A percentile compares a stretch with the other conserved stretches of the same genome.
phyloP scores from a whole-genome alignment of 1,139 yeast genomes.

The Lodderomyces parapsilosis region DNA sequence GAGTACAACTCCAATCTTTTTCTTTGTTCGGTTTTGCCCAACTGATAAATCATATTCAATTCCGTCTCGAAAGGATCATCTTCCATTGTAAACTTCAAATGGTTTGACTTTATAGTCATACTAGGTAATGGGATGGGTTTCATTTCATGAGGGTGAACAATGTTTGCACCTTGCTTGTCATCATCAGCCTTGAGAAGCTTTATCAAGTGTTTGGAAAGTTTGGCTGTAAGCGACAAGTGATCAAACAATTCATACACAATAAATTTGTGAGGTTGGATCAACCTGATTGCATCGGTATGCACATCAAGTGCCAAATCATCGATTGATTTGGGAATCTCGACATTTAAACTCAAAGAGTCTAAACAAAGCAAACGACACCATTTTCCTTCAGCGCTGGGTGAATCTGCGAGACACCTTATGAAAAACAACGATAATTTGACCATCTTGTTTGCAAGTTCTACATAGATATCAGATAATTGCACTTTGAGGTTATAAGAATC shows the following conservation, averaged over 20 bases:
- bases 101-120: slow-evolving; percentile 48
- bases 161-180: slow-evolving; percentile 18
- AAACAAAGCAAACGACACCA: slow-evolving; percentile 55
- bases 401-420: slow-evolving; percentile 51
- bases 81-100: slow-evolving; percentile 52
- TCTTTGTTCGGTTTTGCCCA: slow-evolving; percentile 72
- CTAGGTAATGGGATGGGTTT: slow-evolving; percentile 52
- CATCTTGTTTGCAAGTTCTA: slow-evolving; percentile 19
- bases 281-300: slow-evolving; percentile 29
- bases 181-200: slow-evolving; percentile 39
- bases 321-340: slow-evolving; percentile 10
- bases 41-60: slow-evolving; percentile 69
- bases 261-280: slow-evolving; percentile 52
- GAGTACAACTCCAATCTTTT: slow-evolving; percentile 57
- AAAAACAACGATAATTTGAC: slow-evolving; percentile 30
- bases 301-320: slow-evolving; percentile 13
- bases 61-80: slow-evolving; percentile 90
- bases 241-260: slow-evolving; percentile 63
- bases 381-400: slow-evolving; percentile 44
- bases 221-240: slow-evolving; percentile 53
- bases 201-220: slow-evolving; percentile 54
- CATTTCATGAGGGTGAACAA: slow-evolving; percentile 35
- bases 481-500: slow-evolving; percentile 49
- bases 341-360: slow-evolving; percentile 29
- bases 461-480: slow-evolving; percentile 35